Evolutionary conservation across 495 filamentous ascomycete species (phyloP).

Genomic region (Xylaria palmicola): DNA sequence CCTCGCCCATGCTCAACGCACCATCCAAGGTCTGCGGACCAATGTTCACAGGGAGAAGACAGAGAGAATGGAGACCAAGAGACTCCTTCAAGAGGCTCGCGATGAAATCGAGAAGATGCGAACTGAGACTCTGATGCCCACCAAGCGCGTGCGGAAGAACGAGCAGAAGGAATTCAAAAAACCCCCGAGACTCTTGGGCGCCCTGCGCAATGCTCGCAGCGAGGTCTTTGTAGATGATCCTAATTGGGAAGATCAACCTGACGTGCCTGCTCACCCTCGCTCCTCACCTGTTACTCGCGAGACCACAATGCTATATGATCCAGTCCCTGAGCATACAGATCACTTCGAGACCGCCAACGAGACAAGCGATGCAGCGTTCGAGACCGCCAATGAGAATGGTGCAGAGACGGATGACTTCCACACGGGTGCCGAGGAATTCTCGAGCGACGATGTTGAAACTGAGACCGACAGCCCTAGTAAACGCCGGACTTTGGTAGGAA

Average conservation of each 20-base stretch:
- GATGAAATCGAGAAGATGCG: conserved; percentile 86
- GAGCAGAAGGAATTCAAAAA: conserved; percentile 73
- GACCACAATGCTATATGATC: conserved; percentile 35
- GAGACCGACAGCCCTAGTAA: conserved; percentile 74
- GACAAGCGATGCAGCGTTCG: conserved; percentile 79
- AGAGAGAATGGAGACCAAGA: conserved; percentile 91
- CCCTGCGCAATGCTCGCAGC: conserved; percentile 68
- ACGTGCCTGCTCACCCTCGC: conserved; percentile 31
- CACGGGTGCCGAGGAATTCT: conserved; percentile 81
- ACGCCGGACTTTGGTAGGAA: conserved; percentile 37
- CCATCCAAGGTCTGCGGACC: conserved; percentile 91
- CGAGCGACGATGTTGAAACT: conserved; percentile 77
- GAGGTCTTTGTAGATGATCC: conserved; percentile 72
- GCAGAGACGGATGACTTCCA: conserved; percentile 94
- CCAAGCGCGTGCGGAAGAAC: conserved; percentile 66
- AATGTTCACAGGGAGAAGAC: conserved; percentile 97
- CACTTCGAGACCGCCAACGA: conserved; percentile 86
- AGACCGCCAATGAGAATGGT: conserved; percentile 77
- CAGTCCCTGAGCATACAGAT: conserved; percentile 44
- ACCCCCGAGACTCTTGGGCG: conserved; percentile 71
- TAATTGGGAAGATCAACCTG: conserved; percentile 83
- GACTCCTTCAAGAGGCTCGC: conserved; percentile 92
- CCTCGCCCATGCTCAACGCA: conserved; percentile 88
- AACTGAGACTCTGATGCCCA: conserved; percentile 50
- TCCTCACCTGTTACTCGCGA: conserved; percentile 32